A percentile compares a stretch with the other conserved stretches of the same genome.
These are phyloP conservation scores for Cladophialophora chaetospira DNA, from an alignment of 2,329 filamentous ascomycete genomes.

Conservation along the genomic window DNA sequence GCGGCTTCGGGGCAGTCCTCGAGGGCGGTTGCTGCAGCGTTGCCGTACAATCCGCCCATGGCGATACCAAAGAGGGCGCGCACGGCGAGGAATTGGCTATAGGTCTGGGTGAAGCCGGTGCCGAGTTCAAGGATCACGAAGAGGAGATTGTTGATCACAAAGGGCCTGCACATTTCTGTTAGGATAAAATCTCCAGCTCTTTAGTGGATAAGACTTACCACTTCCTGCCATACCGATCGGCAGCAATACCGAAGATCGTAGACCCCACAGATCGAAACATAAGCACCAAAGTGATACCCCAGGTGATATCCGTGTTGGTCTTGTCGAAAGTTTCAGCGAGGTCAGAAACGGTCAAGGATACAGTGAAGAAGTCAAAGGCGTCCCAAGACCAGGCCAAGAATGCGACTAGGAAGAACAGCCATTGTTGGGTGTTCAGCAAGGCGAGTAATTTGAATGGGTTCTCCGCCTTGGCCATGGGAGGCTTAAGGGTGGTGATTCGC, in stretches of 20 bases:
- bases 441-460: constrained; percentile 32
- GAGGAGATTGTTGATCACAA: constrained; percentile 62
- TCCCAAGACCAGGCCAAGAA: constrained; percentile 51
- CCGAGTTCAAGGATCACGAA: constrained; percentile 64
- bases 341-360: constrained; percentile 57
- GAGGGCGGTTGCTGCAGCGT: constrained; percentile 62
- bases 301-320: constrained; percentile 61
- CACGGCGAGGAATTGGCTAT: constrained; percentile 60
- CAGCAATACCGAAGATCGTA: constrained; percentile 57
- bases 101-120: constrained; percentile 61
- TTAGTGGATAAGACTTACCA: constrained; percentile 40
- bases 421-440: constrained; percentile 34
- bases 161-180: constrained; percentile 41
- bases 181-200: background rate
- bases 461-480: constrained; percentile 37
- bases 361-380: constrained; percentile 65
- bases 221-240: constrained; percentile 59
- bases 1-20: constrained; percentile 63
- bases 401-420: constrained; percentile 35
- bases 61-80: constrained; percentile 64
- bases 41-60: constrained; percentile 62
- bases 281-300: constrained; percentile 59
- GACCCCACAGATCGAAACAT: constrained; percentile 64
- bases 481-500: constrained; percentile 56
- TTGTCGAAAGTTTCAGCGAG: constrained; percentile 57